Evolutionary conservation across 2,329 filamentous ascomycete genomes (phyloP).

Genomic region (Cryphonectria japonica): DNA sequence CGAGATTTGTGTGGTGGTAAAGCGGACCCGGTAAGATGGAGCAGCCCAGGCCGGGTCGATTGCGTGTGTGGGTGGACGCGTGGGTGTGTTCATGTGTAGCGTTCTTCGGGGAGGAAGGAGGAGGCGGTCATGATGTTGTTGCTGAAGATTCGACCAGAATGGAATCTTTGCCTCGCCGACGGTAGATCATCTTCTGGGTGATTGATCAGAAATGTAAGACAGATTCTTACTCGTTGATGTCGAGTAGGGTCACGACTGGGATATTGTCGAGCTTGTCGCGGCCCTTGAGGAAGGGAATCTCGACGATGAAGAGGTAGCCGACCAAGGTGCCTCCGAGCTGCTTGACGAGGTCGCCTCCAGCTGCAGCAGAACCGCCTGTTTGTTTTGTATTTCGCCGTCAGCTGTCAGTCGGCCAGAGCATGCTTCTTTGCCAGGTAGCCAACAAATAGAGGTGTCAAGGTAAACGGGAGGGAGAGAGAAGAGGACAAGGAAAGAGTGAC

Average conservation of each 20-base stretch:
- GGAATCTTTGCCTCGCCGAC: background rate
- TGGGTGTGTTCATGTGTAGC: background rate
- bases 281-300: slow-evolving; percentile 91
- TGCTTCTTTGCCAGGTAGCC: background rate
- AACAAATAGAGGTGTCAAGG: background rate
- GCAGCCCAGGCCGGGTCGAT: background rate
- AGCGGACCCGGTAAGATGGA: slow-evolving; percentile 7
- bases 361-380: slow-evolving; percentile 85
- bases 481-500: background rate
- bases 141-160: background rate
- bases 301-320: slow-evolving; percentile 93
- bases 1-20: background rate
- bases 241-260: slow-evolving; percentile 82
- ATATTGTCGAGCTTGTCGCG: slow-evolving; percentile 80
- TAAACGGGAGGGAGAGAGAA: too few species aligned
- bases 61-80: background rate
- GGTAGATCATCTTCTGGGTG: background rate
- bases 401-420: slow-evolving; percentile 11
- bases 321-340: slow-evolving; percentile 84
- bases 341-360: slow-evolving; percentile 83
- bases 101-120: background rate
- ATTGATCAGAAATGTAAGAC: background rate
- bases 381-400: slow-evolving; percentile 15
- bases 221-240: slow-evolving; percentile 40
- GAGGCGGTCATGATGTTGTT: background rate